phyloP scores from a whole-genome alignment of 441 rosid species.

The Hura crepitans region DNA sequence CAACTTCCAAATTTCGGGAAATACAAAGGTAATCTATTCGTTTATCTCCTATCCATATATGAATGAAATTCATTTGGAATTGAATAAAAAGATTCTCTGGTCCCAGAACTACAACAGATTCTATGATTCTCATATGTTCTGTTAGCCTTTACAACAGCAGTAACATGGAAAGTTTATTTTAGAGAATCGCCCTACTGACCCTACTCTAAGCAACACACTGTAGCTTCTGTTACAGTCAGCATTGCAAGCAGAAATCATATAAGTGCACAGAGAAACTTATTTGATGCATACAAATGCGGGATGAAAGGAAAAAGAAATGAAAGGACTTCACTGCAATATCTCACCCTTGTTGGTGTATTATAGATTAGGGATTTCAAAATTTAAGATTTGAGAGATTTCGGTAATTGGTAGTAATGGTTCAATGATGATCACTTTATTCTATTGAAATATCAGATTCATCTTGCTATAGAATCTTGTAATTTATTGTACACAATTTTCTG shows the following conservation, averaged over 20 bases:
- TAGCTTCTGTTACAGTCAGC: background rate
- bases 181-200: background rate
- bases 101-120: background rate
- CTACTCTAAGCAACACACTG: background rate
- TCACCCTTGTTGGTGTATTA: background rate
- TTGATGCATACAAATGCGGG: background rate
- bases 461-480: conserved; percentile 1
- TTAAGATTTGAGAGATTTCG: background rate
- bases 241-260: background rate
- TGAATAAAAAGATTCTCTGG: background rate
- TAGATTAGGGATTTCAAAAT: background rate
- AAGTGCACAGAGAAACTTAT: background rate
- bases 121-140: background rate
- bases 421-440: background rate
- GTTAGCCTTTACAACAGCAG: background rate
- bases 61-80: background rate
- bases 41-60: conserved; percentile 10
- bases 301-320: background rate
- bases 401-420: background rate
- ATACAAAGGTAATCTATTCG: conserved; percentile 49
- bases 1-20: conserved; percentile 60
- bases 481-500: conserved; percentile 9
- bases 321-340: background rate
- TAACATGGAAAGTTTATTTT: background rate
- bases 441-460: conserved; percentile 5